Percentiles rank a stretch among this genome's conserved stretches.
These are phyloP conservation scores for Endotrypanum monterogeii DNA, from an alignment of 208 protist species.

Conservation along the genomic window DNA sequence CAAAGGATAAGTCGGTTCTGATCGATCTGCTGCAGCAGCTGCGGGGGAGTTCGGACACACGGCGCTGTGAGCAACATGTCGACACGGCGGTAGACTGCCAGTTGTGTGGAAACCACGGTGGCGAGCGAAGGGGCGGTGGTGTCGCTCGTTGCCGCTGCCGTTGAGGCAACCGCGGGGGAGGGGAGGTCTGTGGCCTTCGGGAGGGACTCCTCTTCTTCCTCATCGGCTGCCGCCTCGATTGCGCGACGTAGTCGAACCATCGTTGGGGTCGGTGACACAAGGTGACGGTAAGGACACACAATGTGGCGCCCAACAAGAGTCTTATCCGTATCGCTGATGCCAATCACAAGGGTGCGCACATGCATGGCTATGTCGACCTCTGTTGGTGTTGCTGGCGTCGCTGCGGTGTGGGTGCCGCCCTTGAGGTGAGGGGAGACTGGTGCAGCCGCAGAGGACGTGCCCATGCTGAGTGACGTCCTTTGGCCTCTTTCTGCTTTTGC, in stretches of 20 bases:
- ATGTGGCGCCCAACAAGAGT: constrained; percentile 68
- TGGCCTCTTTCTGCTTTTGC: neutral
- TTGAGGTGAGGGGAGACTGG: neutral
- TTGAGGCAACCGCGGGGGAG: neutral
- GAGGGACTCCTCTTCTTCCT: neutral
- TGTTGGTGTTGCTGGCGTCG: neutral
- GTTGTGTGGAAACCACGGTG: constrained; percentile 10
- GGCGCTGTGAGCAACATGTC: constrained; percentile 20
- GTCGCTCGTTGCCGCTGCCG: neutral
- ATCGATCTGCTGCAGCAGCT: constrained; percentile 30
- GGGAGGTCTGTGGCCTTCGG: neutral
- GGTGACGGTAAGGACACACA: constrained; percentile 62
- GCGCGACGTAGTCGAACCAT: constrained; percentile 19
- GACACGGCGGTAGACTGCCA: constrained; percentile 2
- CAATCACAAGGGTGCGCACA: constrained; percentile 31
- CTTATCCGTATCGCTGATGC: constrained; percentile 64
- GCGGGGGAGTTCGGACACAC: constrained; percentile 15
- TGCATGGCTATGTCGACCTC: constrained; percentile 8
- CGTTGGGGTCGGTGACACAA: constrained; percentile 5
- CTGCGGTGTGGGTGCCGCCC: neutral
- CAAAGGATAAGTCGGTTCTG: constrained; percentile 36
- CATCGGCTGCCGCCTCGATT: constrained; percentile 14
- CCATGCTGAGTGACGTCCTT: neutral
- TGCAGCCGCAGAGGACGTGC: neutral
- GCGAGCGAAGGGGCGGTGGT: neutral